Base-by-base conservation (phyloP, 441 rosid species). In the Gossypium davidsonii region DNA sequence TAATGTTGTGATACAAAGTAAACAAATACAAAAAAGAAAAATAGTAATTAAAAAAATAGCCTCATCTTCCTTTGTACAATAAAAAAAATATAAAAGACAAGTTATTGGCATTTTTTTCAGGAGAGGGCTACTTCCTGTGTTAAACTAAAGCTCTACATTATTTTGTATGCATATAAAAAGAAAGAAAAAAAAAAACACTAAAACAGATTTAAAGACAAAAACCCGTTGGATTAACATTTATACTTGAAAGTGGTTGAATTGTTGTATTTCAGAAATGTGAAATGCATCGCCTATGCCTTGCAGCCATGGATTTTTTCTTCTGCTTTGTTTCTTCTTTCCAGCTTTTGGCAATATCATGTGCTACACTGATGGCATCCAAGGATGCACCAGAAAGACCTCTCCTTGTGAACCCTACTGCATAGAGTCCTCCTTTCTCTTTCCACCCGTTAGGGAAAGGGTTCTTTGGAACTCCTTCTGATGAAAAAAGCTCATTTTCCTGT, bases 351-450 rank as follows among this genome's bases (percentile, higher is more conserved):
- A 90, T 84, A 62, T 90, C 94, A 65, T 71, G 77, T 52, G 91
- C 87, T 15, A 88, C 90, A 77, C 84, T 85, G 23, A 77, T 62
- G 0, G 98, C 92, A 70, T 90, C 94, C 1, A 83, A 53, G 28
- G 95, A 87, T 48, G 92, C 93, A 25, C 97, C 98, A 1, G 87
- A 79, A 12, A 93, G 77, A 0, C 93, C 95, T 83, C 81, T 93
- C 78, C 84, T 83, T 14, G 95, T 87, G 82, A 91, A 93, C 71
- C 97, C 97, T 2, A 89, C 97, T 49, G 98, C 97, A 73, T 91
- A 93, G 48, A 92, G 79, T 76, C 98, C 95, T 0, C 74, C 82
- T 12, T 74, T 76, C 2, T 90, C 93, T 84, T 90, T 92, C 93
- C 94, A 92, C 1, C 93, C 94, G 69, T 92, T 86, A 49, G 97